phyloP scores from a whole-genome alignment of 345 rosid species.

The Sapria himalayana region DNA sequence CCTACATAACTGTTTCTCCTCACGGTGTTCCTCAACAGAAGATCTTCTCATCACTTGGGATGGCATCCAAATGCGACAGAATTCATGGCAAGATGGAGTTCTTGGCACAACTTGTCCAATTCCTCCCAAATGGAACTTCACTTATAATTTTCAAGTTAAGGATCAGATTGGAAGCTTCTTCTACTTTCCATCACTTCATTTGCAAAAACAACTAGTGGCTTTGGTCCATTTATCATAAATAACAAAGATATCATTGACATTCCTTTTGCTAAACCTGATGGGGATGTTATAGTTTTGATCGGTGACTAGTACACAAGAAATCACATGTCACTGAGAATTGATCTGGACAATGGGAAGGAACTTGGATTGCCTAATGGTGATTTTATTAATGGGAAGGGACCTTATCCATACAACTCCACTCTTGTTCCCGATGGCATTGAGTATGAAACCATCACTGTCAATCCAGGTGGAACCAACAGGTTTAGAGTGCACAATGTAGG shows the following conservation, averaged over 20 bases:
- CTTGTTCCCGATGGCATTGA: conserved; percentile 66
- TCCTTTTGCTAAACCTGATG: conserved; percentile 69
- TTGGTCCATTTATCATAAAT: conserved; percentile 59
- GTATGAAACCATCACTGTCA: conserved; percentile 40
- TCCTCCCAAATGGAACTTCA: conserved; percentile 37
- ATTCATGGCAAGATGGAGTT: conserved; percentile 92
- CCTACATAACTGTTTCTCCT: conserved; percentile 63
- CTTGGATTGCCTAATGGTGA: conserved; percentile 96
- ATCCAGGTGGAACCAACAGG: conserved; percentile 60
- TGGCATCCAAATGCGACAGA: conserved; percentile 65
- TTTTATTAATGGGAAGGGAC: conserved; percentile 88
- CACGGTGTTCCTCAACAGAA: conserved; percentile 83
- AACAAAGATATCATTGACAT: conserved; percentile 34
- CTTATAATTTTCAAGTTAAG: conserved; percentile 80
- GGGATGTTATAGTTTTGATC: conserved; percentile 39
- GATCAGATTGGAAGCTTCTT: conserved; percentile 92
- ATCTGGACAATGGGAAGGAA: conserved; percentile 61
- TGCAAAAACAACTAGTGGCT: conserved; percentile 85
- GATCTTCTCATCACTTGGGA: conserved; percentile 23
- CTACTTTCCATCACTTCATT: conserved; percentile 63
- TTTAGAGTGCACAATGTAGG: conserved; percentile 70
- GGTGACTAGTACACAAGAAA: conserved; percentile 78
- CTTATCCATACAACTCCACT: conserved; percentile 49
- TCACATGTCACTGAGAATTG: conserved; percentile 49
- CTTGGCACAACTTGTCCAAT: conserved; percentile 80